Percentiles rank a stretch among this genome's conserved stretches.
Conservation (phyloP, 257 asterid species). For the Lycium barbarum region DNA sequence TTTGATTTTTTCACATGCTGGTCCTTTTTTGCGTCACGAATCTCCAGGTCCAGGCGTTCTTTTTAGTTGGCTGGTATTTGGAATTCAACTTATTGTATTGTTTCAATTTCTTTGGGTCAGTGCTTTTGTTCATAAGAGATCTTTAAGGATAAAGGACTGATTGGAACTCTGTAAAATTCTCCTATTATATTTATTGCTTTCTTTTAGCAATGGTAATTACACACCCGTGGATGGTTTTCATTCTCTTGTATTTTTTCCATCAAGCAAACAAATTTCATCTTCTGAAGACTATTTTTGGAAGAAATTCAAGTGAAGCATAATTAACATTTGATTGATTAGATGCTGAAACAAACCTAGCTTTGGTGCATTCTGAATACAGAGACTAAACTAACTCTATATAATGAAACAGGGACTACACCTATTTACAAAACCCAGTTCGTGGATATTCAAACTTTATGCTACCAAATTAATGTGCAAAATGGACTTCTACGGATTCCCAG, state of each 20-base stretch:
- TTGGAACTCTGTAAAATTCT: not conserved
- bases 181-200: not conserved
- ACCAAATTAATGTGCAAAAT: constrained; percentile 34
- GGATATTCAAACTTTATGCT: constrained; percentile 34
- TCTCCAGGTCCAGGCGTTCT: not conserved
- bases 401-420: constrained; percentile 42
- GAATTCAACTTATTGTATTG: not conserved
- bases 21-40: not conserved
- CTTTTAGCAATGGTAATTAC: not conserved
- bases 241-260: not conserved
- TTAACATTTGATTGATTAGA: not conserved
- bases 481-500: constrained; percentile 52
- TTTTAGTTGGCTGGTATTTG: constrained; percentile 1
- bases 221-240: not conserved
- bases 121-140: not conserved
- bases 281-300: not conserved
- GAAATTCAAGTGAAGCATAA: constrained; percentile 9
- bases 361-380: constrained; percentile 40
- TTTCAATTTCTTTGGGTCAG: not conserved
- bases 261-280: not conserved
- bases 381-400: constrained; percentile 45
- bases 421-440: constrained; percentile 49
- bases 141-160: not conserved
- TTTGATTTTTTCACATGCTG: not conserved
- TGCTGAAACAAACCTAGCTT: not conserved